Evolutionary conservation across 768 basidiomycete species (phyloP), one percentile per base, ranked within the genome.

Genomic region (Strobilomyces echinocephalus): DNA sequence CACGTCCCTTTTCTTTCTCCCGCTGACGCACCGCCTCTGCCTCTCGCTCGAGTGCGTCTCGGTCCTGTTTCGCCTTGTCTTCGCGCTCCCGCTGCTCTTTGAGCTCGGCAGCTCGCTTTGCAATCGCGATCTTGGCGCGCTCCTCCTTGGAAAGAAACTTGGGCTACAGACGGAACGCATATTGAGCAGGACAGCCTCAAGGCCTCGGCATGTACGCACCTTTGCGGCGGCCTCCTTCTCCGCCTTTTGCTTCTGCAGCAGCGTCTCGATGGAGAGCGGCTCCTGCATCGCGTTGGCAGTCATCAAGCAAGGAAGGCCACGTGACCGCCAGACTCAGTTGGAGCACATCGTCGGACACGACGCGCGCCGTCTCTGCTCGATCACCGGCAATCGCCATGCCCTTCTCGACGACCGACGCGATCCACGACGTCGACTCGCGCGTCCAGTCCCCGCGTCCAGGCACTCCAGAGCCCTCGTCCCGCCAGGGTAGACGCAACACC

Each of bases 131-230:
- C 64, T 83, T 83, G 16, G 91, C 91, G 46, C 95, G 83, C 63
- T 97, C 90, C 59, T 94, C 91, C 72, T 91, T 98, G 3, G 90
- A 83, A 14, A 98, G 76, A 75, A 98, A 98, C 71, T 84, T 95
- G 34, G 95, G 95, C 94, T 97, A 71, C 30, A 48, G 28, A 56
- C 45, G 11, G 15, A 46, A 30, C 28, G 12, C 35, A 35, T 42
- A 46, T 24, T 57, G 46, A 56, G 57, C 28, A 31, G 26, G 9
- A 26, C 15, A 9, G 31, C 1, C 33, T 45, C 35, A 20, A 21
- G 43, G 8, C 18, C 15, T 8, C 1, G 6, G 26, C 28, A 31
- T 1, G 8, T n/a, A 66, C 69, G 30, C 53, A 91, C 95, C 80
- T 92, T 97, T 46, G 93, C 75, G 46, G 92, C 89, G 1, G 88